Evolutionary conservation across 768 basidiomycete genomes (phyloP).

Genomic region (Phaeotremella skinneri): DNA sequence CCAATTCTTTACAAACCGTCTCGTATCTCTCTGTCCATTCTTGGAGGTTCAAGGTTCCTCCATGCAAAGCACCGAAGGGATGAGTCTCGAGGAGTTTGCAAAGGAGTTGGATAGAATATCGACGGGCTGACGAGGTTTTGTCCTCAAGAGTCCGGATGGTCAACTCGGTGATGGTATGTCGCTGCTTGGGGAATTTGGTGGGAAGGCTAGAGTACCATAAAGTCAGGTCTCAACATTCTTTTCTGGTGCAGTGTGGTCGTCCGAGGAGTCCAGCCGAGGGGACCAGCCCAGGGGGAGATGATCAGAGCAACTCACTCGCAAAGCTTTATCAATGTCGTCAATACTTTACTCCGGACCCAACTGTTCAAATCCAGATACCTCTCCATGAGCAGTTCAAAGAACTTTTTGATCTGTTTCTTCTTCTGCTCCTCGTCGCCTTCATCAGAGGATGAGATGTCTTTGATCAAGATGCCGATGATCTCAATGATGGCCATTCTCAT

Average conservation of each 20-base stretch:
- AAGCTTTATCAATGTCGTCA: constrained; percentile 70
- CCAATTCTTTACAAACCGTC: constrained; percentile 62
- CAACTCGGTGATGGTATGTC: constrained; percentile 69
- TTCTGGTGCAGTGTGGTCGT: neutral
- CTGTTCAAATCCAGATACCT: constrained; percentile 83
- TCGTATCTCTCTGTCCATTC: constrained; percentile 75
- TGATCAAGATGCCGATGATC: constrained; percentile 78
- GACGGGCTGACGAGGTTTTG: constrained; percentile 84
- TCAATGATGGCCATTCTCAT: constrained; percentile 95
- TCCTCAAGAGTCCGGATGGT: constrained; percentile 80
- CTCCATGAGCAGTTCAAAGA: constrained; percentile 80
- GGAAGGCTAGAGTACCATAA: constrained; percentile 54
- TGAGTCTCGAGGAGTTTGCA: constrained; percentile 77
- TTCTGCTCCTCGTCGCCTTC: constrained; percentile 58
- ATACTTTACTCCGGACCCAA: constrained; percentile 87
- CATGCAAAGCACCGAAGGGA: constrained; percentile 80
- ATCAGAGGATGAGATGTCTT: constrained; percentile 66
- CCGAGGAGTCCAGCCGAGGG: too few species aligned
- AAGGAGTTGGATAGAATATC: constrained; percentile 72
- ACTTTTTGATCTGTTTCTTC: constrained; percentile 64
- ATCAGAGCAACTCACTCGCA: constrained; percentile 59
- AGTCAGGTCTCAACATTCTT: too few species aligned
- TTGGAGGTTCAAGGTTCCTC: constrained; percentile 68
- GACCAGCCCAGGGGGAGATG: too few species aligned
- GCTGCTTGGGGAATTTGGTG: constrained; percentile 80